Evolutionary conservation across 2,329 filamentous ascomycete species (phyloP), one percentile per base, ranked within the genome.

Genomic region (Xylariaceae sp.): DNA sequence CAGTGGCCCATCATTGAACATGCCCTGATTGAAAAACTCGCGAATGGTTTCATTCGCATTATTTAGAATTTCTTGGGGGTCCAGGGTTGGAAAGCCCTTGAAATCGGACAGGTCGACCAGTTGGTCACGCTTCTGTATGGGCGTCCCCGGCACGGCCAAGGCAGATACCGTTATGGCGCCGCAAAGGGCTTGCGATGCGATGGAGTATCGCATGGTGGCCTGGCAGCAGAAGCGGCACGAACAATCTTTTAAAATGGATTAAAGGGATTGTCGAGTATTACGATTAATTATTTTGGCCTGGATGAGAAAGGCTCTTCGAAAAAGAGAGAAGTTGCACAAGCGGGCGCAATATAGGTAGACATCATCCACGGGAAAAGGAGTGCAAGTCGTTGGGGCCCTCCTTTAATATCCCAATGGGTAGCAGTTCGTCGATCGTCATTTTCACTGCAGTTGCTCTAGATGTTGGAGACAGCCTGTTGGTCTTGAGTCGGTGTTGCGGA

Each of bases 51-150:
- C 53, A 33, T 68, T 53, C 33, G 60, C 57, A 26, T 53, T 53
- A 44, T 61, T 44, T 16, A 66, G 55, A 46, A 66, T 69, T 31
- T 68, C 50, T 40, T 69, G 58, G 17, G 68, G 65, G 3, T 67
- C 63, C 40, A 66, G 65, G 17, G 66, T 71, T n/a, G 67, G 64
- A 55, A 72, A 72, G 52, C 60, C 60, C 45, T 66, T 66, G 55
- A 71, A 70, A 36, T 52, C 55, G 2, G 51, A 53, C 34, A 72
- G 60, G 50, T 70, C 63, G 53, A 71, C 62, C 28, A 63, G 55
- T 24, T 62, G 53, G 12, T 44, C 29, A 43, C 64, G 59, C 52
- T 63, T 67, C 26, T 62, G 49, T 28, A 62, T 28, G 19, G 45
- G 49, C 16, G 47, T 45, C 4, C 0, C 26, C 6, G 62, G 68